phyloP scores from a whole-genome alignment of 2,329 filamentous ascomycete genomes.

The Cytospora mali region DNA sequence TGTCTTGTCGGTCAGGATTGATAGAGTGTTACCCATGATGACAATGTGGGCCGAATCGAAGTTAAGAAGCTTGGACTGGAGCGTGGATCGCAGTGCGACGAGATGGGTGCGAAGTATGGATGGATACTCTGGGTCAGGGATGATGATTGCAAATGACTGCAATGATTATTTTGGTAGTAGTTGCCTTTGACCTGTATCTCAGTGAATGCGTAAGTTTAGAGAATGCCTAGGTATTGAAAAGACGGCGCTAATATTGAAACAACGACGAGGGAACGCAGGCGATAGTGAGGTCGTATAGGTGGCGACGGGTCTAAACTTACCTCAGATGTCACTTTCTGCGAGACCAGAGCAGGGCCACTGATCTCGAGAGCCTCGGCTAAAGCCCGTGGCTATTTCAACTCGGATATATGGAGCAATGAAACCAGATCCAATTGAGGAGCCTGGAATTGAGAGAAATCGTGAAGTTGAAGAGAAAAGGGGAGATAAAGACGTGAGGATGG shows the following conservation, averaged over 20 bases:
- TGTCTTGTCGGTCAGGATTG: slow-evolving; percentile 33
- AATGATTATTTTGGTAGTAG: not conserved
- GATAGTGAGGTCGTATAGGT: not conserved
- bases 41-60: slow-evolving; percentile 1
- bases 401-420: slow-evolving; percentile 8
- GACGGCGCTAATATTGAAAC: not conserved
- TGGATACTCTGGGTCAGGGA: not conserved
- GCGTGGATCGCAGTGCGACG: not conserved
- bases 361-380: slow-evolving; percentile 13
- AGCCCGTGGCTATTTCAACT: slow-evolving; percentile 15
- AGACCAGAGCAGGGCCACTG: not conserved
- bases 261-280: not conserved
- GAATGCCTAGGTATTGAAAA: not conserved
- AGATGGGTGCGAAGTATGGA: not conserved
- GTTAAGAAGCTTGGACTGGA: slow-evolving; percentile 1
- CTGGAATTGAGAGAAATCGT: not conserved
- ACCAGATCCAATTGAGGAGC: slow-evolving; percentile 1
- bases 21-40: slow-evolving; percentile 41
- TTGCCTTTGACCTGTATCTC: not conserved
- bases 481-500: slow-evolving; percentile 17
- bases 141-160: not conserved
- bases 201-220: not conserved
- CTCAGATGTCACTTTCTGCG: slow-evolving; percentile 9
- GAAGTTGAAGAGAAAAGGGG: slow-evolving; percentile 12
- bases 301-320: slow-evolving; percentile 1